Evolutionary conservation across 768 basidiomycete species (phyloP).

Genomic region (Xanthoconium stramineum): DNA sequence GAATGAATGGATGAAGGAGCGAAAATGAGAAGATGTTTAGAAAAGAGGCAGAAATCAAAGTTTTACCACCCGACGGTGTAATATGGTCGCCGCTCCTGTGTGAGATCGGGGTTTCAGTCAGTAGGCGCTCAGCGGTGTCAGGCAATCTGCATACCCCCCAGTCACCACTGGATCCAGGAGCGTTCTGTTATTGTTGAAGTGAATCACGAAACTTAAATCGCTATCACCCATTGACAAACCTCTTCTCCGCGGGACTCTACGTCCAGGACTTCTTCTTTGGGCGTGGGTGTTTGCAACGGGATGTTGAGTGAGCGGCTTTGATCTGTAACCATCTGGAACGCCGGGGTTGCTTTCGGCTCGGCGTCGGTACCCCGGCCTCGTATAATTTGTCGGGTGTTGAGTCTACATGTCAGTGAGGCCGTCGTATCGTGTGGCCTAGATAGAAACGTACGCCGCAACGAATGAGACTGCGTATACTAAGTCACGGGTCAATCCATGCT

Average conservation of each 20-base stretch:
- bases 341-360: slow-evolving; percentile 24
- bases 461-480: slow-evolving; percentile 65
- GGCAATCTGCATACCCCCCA: slow-evolving; percentile 3
- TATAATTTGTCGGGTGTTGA: slow-evolving; percentile 57
- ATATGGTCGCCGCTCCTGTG: background rate
- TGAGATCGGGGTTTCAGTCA: background rate
- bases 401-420: slow-evolving; percentile 33
- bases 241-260: background rate
- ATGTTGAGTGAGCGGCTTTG: background rate
- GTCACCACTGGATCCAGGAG: background rate
- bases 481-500: slow-evolving; percentile 1
- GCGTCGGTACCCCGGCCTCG: slow-evolving; percentile 55
- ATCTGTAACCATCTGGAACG: slow-evolving; percentile 26
- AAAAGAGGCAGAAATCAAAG: background rate
- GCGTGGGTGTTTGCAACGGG: background rate
- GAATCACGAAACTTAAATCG: background rate
- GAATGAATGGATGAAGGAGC: background rate
- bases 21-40: background rate
- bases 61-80: slow-evolving; percentile 12
- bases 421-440: background rate
- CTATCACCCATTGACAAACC: slow-evolving; percentile 4
- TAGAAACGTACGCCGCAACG: slow-evolving; percentile 53
- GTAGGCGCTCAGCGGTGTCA: background rate
- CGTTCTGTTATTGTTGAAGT: slow-evolving; percentile 3
- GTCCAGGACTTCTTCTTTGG: background rate